Conservation (phyloP, 805 yeast species). For the Candida parachauliodes region DNA sequence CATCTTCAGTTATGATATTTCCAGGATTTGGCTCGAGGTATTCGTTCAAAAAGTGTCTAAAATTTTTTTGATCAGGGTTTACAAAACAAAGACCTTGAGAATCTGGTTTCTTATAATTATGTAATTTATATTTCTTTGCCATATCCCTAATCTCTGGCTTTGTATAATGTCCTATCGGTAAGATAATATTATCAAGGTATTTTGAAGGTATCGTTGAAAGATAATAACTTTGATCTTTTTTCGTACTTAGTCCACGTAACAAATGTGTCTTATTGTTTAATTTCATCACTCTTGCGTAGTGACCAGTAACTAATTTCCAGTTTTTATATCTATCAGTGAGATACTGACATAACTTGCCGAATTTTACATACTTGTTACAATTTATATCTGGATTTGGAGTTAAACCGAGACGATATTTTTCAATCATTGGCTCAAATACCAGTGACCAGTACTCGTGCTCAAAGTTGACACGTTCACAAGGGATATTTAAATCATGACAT, state of each 20-base stretch:
- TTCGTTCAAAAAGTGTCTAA: constrained; percentile 69
- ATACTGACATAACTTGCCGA: constrained; percentile 69
- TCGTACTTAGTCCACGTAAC: constrained; percentile 51
- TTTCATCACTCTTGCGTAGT: constrained; percentile 56
- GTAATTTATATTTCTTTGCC: constrained; percentile 51
- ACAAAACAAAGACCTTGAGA: constrained; percentile 96
- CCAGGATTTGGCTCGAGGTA: constrained; percentile 76
- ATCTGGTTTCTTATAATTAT: constrained; percentile 78
- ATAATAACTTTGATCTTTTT: constrained; percentile 90
- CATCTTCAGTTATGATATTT: constrained; percentile 70
- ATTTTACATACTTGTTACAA: constrained; percentile 82
- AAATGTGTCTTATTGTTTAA: constrained; percentile 39
- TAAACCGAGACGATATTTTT: constrained; percentile 60
- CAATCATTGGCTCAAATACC: constrained; percentile 91
- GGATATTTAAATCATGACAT: constrained; percentile 57
- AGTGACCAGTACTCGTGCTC: constrained; percentile 91
- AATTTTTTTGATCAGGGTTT: constrained; percentile 55
- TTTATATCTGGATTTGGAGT: constrained; percentile 96
- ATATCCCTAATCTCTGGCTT: constrained; percentile 72
- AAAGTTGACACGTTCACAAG: constrained; percentile 73
- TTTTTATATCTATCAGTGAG: constrained; percentile 37
- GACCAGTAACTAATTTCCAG: constrained; percentile 94
- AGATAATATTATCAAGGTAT: constrained; percentile 47
- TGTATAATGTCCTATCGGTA: constrained; percentile 77
- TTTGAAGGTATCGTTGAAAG: constrained; percentile 59